Evolutionary conservation across 2,329 filamentous ascomycete genomes (phyloP).

Genomic region (Davidsoniella australis): DNA sequence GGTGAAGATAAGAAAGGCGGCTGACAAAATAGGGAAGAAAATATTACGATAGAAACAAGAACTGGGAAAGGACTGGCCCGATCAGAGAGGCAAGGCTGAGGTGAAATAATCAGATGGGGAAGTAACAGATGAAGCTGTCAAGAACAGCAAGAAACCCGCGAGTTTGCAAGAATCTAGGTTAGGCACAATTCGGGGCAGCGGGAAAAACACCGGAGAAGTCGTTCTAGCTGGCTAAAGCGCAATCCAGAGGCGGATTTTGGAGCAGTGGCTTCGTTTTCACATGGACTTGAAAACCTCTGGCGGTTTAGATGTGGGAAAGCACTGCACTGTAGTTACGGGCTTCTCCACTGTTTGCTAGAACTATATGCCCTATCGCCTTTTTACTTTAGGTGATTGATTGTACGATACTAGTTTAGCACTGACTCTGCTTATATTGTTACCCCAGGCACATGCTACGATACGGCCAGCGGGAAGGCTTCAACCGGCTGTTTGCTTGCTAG

Average conservation of each 20-base stretch:
- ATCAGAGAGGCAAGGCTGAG: not conserved
- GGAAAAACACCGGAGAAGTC: constrained; percentile 3
- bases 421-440: not conserved
- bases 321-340: not conserved
- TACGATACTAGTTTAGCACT: not conserved
- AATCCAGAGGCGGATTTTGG: not conserved
- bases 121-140: not conserved
- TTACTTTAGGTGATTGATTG: not conserved
- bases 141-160: not conserved
- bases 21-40: not conserved
- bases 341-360: too few species aligned
- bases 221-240: not conserved
- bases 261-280: not conserved
- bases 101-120: not conserved
- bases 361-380: too few species aligned
- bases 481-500: not conserved
- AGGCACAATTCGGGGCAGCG: constrained; percentile 1
- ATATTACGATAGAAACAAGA: not conserved
- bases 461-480: too few species aligned
- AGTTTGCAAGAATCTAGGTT: not conserved
- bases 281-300: not conserved
- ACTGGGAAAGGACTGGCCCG: not conserved
- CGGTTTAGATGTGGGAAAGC: not conserved
- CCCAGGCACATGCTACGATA: not conserved
- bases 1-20: too few species aligned